phyloP scores from a whole-genome alignment of 2,329 filamentous ascomycete species.

The Pochonia chlamydosporia region DNA sequence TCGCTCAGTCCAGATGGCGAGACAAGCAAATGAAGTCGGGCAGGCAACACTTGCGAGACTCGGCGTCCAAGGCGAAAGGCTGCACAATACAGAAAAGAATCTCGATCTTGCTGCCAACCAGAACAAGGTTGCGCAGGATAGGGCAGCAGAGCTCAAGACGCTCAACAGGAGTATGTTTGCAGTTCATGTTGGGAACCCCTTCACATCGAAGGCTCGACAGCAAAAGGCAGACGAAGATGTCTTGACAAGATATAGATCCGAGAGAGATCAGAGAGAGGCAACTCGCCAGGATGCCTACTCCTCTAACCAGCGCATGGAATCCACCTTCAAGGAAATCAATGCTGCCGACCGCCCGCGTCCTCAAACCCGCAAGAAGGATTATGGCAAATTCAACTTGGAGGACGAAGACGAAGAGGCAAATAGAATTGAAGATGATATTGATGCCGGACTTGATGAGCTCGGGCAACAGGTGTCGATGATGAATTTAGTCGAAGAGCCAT shows the following conservation, averaged over 20 bases:
- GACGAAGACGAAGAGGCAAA: constrained; percentile 51
- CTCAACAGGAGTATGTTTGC: constrained; percentile 90
- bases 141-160: constrained; percentile 75
- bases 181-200: constrained; percentile 70
- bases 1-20: constrained; percentile 34
- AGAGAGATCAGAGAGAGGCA: constrained; percentile 60
- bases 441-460: constrained; percentile 57
- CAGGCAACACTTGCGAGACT: constrained; percentile 67
- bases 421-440: constrained; percentile 49
- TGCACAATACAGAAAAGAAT: constrained; percentile 78
- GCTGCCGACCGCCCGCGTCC: constrained; percentile 19
- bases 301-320: constrained; percentile 49
- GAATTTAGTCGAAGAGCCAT: constrained; percentile 68
- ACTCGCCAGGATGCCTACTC: constrained; percentile 48
- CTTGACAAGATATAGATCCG: constrained; percentile 61
- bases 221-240: constrained; percentile 61
- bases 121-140: constrained; percentile 70
- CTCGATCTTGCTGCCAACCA: constrained; percentile 74
- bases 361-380: constrained; percentile 33
- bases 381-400: constrained; percentile 69
- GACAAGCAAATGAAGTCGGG: constrained; percentile 50
- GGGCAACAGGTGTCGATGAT: constrained; percentile 64
- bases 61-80: constrained; percentile 70
- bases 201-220: constrained; percentile 63
- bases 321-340: constrained; percentile 38